Conservation (phyloP, 2,329 filamentous ascomycete species). For the Cladosporium velox region DNA sequence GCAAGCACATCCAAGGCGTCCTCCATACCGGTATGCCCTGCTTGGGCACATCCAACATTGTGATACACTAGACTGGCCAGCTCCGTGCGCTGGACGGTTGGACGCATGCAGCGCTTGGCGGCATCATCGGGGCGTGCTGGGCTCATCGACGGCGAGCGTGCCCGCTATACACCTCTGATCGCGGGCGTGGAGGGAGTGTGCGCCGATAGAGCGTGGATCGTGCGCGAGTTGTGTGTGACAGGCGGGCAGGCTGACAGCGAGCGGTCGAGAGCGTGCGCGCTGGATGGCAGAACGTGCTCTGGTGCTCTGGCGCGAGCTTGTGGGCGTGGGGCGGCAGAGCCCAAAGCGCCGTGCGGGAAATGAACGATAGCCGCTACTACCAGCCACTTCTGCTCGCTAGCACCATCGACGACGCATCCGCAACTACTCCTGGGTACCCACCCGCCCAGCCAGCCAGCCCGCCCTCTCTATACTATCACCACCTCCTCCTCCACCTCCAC, state of each 20-base stretch:
- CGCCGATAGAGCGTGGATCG: background rate
- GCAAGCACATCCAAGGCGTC: background rate
- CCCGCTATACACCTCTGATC: background rate
- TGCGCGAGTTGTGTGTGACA: background rate
- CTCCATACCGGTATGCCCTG: background rate
- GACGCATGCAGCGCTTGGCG: background rate
- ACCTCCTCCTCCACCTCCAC: background rate
- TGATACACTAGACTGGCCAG: background rate
- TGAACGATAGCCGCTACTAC: background rate
- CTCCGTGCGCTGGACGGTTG: slow-evolving; percentile 1
- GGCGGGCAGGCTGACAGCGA: background rate
- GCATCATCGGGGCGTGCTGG: slow-evolving; percentile 12
- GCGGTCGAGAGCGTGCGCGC: background rate
- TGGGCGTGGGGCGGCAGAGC: background rate
- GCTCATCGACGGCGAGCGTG: slow-evolving; percentile 1
- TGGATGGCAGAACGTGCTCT: background rate
- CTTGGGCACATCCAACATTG: background rate
- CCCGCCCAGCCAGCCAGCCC: slow-evolving; percentile 10
- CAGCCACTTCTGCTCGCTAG: background rate
- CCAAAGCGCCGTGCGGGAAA: background rate
- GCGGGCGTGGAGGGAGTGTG: background rate
- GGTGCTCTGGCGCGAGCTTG: background rate
- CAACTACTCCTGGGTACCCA: slow-evolving; percentile 10
- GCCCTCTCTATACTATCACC: slow-evolving; percentile 2
- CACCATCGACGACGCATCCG: background rate